phyloP scores from a whole-genome alignment of 192 early-diverging fungal genomes.

The Coemansia sp. region DNA sequence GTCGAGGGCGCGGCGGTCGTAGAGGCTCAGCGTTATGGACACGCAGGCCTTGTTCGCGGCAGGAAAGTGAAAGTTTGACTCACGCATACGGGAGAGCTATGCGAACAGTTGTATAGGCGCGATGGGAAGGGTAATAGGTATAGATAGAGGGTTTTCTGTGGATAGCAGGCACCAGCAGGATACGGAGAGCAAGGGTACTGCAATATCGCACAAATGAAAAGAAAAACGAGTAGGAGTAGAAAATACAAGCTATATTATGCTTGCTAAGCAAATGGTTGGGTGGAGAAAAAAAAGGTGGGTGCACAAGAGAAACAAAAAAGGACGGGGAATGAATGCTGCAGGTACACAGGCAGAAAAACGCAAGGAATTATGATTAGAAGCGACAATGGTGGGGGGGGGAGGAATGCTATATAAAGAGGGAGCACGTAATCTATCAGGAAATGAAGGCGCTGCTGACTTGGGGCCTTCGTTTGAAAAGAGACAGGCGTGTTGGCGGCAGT shows the following conservation, averaged over 20 bases:
- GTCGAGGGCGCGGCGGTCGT: conserved; percentile 95
- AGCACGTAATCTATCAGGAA: background rate
- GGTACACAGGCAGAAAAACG: conserved; percentile 2
- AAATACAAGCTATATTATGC: background rate
- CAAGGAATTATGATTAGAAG: background rate
- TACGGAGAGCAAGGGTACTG: background rate
- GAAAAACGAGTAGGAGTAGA: background rate
- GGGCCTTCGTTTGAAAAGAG: background rate
- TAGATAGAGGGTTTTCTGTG: background rate
- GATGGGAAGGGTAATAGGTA: background rate
- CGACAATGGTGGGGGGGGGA: background rate
- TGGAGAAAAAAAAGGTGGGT: conserved; percentile 11
- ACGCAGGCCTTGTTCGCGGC: conserved; percentile 78
- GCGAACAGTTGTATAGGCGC: background rate
- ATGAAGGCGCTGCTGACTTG: background rate
- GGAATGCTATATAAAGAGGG: conserved; percentile 5
- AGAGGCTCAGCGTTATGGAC: conserved; percentile 76
- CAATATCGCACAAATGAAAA: background rate
- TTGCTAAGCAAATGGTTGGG: conserved; percentile 4
- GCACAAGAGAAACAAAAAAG: background rate
- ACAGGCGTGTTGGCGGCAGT: background rate
- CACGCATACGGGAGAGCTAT: conserved; percentile 61
- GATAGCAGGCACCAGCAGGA: background rate
- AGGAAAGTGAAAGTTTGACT: conserved; percentile 82
- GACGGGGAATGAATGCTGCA: conserved; percentile 8